Evolutionary conservation across 441 rosid genomes (phyloP).

Genomic region (Erodium moschatum): DNA sequence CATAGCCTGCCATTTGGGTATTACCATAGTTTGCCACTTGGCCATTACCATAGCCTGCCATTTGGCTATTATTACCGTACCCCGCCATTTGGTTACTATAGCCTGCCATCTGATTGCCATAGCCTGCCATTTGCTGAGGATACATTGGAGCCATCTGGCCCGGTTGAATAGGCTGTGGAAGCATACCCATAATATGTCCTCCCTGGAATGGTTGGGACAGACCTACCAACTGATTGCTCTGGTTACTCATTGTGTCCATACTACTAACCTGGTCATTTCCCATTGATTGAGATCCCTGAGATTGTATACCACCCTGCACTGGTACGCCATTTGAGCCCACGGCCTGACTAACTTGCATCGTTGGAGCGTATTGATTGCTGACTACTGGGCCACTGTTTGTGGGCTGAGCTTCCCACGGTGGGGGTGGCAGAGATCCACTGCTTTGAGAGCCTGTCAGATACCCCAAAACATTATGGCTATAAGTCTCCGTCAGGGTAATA

Average conservation of each 20-base stretch:
- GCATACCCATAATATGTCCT: slow-evolving; percentile 46
- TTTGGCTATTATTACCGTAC: no score
- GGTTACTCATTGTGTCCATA: slow-evolving; percentile 31
- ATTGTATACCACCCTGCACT: slow-evolving; percentile 16
- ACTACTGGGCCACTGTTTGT: slow-evolving; percentile 49
- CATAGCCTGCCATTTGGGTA: background rate
- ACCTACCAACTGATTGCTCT: slow-evolving; percentile 33
- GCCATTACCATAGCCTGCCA: no score
- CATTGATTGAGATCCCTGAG: slow-evolving; percentile 26
- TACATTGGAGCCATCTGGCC: slow-evolving; percentile 48
- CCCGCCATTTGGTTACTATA: no score
- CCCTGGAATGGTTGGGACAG: slow-evolving; percentile 38
- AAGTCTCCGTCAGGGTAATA: no score
- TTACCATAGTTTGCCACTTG: background rate
- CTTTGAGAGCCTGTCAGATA: slow-evolving; percentile 53
- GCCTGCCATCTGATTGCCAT: no score
- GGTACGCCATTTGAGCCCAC: slow-evolving; percentile 39
- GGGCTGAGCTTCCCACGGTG: slow-evolving; percentile 94
- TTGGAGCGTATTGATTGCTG: slow-evolving; percentile 54
- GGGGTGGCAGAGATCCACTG: slow-evolving; percentile 65
- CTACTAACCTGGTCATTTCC: slow-evolving; percentile 33
- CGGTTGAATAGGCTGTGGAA: slow-evolving; percentile 44
- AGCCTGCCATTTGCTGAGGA: slow-evolving; percentile 41
- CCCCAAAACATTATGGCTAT: background rate
- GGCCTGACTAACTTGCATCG: slow-evolving; percentile 31